Conservation (phyloP, 2,329 filamentous ascomycete genomes). For the Emergomyces orientalis region DNA sequence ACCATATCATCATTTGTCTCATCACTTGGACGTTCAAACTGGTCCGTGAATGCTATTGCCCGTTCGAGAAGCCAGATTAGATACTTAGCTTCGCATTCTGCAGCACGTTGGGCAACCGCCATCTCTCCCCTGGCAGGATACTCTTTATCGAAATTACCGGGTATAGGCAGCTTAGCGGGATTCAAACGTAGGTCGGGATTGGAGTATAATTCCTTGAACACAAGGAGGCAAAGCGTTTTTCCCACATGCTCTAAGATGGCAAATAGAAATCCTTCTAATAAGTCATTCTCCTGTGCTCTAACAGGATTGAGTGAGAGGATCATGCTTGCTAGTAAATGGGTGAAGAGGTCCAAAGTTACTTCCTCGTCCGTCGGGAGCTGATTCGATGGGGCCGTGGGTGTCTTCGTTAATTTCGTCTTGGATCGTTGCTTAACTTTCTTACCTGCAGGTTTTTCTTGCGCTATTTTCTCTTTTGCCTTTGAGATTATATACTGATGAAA, state of each 20-base stretch:
- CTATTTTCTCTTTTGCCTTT: conserved; percentile 11
- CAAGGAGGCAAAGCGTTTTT: conserved; percentile 30
- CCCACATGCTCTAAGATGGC: conserved; percentile 33
- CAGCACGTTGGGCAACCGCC: conserved; percentile 20
- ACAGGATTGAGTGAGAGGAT: conserved; percentile 22
- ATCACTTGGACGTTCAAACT: conserved; percentile 1
- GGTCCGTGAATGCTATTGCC: conserved; percentile 20
- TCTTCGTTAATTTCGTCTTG: conserved; percentile 11
- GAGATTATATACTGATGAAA: conserved; percentile 22
- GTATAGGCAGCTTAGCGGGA: conserved; percentile 23
- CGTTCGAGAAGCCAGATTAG: conserved; percentile 30
- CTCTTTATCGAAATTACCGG: conserved; percentile 24
- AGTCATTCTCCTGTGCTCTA: conserved; percentile 21
- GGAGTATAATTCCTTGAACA: conserved; percentile 29
- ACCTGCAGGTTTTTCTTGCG: conserved; percentile 4
- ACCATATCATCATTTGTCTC: background rate
- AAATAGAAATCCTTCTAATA: conserved; percentile 37
- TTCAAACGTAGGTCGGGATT: conserved; percentile 21
- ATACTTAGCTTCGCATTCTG: conserved; percentile 28
- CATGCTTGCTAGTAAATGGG: conserved; percentile 25
- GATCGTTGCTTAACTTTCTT: conserved; percentile 15
- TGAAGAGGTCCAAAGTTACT: conserved; percentile 18
- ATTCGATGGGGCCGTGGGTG: background rate
- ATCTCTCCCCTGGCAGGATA: conserved; percentile 14
- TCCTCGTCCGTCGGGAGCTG: conserved; percentile 10